phyloP scores from a whole-genome alignment of 768 basidiomycete species.

The Suillus subaureus region DNA sequence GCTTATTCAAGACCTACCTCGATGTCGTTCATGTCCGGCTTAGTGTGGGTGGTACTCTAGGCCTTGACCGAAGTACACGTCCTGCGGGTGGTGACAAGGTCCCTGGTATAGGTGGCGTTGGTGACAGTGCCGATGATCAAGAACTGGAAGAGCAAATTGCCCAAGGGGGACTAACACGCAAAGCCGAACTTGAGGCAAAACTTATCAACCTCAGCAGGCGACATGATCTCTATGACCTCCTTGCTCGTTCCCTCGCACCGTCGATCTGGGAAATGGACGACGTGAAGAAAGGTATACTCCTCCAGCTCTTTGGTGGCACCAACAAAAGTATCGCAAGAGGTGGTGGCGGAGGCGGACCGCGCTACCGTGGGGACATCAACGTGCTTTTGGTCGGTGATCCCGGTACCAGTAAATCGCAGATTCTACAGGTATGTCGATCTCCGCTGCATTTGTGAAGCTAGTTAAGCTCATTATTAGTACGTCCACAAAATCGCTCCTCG shows the following conservation, averaged over 20 bases:
- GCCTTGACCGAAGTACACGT: slow-evolving; percentile 79
- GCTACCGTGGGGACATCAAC: slow-evolving; percentile 98
- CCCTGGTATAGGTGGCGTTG: slow-evolving; percentile 69
- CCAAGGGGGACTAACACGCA: slow-evolving; percentile 40
- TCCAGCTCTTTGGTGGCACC: slow-evolving; percentile 97
- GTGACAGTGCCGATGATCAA: slow-evolving; percentile 67
- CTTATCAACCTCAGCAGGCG: slow-evolving; percentile 70
- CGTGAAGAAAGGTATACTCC: slow-evolving; percentile 95
- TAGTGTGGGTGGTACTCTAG: slow-evolving; percentile 61
- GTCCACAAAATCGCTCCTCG: slow-evolving; percentile 98
- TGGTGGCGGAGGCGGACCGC: slow-evolving; percentile 93
- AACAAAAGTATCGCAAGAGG: slow-evolving; percentile 94
- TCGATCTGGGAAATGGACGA: slow-evolving; percentile 99
- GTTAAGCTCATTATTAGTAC: slow-evolving; percentile 55
- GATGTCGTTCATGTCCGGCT: slow-evolving; percentile 93
- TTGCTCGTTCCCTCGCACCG: slow-evolving; percentile 86
- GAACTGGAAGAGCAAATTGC: slow-evolving; percentile 52
- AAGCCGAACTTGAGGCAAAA: slow-evolving; percentile 78
- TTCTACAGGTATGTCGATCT: slow-evolving; percentile 67
- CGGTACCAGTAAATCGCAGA: slow-evolving; percentile 95
- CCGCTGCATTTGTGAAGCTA: background rate
- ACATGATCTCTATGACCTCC: slow-evolving; percentile 84
- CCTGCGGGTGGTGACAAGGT: slow-evolving; percentile 67
- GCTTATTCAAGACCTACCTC: slow-evolving; percentile 95
- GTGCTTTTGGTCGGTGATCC: slow-evolving; percentile 97